Evolutionary conservation across 139 green algal genomes (phyloP), one percentile per base, ranked within the genome.

Genomic region (Chlamydomonas sp.): DNA sequence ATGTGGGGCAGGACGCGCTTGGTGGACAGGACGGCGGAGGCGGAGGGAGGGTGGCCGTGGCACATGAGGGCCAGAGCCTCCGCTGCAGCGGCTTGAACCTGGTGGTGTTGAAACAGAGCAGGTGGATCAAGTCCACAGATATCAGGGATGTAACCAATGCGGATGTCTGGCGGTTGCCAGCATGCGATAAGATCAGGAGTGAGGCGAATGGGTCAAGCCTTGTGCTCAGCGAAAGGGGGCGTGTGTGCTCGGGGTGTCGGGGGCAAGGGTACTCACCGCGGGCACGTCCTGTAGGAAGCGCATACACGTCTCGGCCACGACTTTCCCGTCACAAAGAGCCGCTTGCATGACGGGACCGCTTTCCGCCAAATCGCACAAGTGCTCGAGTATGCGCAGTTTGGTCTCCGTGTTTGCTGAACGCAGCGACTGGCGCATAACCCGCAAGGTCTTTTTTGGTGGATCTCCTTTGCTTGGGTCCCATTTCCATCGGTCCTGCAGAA

Each of bases 401-500:
- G 20, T 17, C 0, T 87, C 82, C 2, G n/a, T 2, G 12, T 17
- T 75, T 8, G 63, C 71, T 2, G 71, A 72, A 2, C 82, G 60
- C 0, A 87, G 71, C 59, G 61, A n/a, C 60, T 80, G n/a, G 14
- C 82, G 82, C 82, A 74, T 71, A 60, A 12, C 12, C 71, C 80
- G 79, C 49, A 87, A 20, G 4, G 63, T 71, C n/a, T 79, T 72
- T 68, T 79, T 79, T 0, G 9, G 63, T 0, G 72, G 82, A 0
- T 59, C 17, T 3, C 80, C 80, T 18, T 78, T 67, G 15, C 58
- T 18, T 8, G 58, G 63, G 31, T 85, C 68, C 80, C 80, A 85
- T n/a, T 85, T 85, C 80, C 80, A 85, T 2, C 80, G 80, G 20
- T 85, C 80, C 80, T 85, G 80, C 68, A 9, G 0, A 49, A 49